phyloP scores from a whole-genome alignment of 1,284 basidiomycete genomes.

The Cryptococcus sp. region DNA sequence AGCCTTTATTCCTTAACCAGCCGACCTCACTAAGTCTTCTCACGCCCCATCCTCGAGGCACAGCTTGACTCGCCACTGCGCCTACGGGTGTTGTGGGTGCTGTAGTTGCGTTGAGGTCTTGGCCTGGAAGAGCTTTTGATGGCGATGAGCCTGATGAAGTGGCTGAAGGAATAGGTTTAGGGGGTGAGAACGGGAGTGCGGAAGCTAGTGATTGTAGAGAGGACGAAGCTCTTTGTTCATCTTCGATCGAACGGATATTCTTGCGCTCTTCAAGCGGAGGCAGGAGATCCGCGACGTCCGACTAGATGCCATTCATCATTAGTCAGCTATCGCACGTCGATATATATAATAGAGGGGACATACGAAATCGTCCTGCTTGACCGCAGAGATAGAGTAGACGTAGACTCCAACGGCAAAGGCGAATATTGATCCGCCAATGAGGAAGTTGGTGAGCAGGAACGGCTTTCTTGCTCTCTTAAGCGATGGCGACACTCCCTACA shows the following conservation, averaged over 20 bases:
- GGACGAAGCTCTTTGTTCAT: conserved; percentile 41
- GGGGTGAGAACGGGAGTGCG: conserved; percentile 14
- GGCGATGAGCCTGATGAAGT: conserved; percentile 14
- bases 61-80: conserved; percentile 1
- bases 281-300: conserved; percentile 51
- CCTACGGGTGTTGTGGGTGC: conserved; percentile 8
- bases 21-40: conserved; percentile 35
- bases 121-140: conserved; percentile 13
- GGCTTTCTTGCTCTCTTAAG: conserved; percentile 83
- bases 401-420: conserved; percentile 82
- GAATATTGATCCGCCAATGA: conserved; percentile 73
- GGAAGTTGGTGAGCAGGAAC: conserved; percentile 72
- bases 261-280: conserved; percentile 47
- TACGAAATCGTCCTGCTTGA: conserved; percentile 87
- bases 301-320: conserved; percentile 25
- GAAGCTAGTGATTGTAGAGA: conserved; percentile 25
- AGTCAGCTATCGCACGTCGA: neutral
- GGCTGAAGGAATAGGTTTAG: conserved; percentile 9
- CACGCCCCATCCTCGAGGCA: conserved; percentile 14
- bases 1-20: conserved; percentile 33
- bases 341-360: conserved; percentile 15
- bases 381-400: conserved; percentile 88
- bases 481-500: conserved; percentile 77
- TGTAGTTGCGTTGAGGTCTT: conserved; percentile 1
- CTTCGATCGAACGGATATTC: conserved; percentile 49